phyloP scores from a whole-genome alignment of 768 basidiomycete species.

The Auriscalpium orientale region DNA sequence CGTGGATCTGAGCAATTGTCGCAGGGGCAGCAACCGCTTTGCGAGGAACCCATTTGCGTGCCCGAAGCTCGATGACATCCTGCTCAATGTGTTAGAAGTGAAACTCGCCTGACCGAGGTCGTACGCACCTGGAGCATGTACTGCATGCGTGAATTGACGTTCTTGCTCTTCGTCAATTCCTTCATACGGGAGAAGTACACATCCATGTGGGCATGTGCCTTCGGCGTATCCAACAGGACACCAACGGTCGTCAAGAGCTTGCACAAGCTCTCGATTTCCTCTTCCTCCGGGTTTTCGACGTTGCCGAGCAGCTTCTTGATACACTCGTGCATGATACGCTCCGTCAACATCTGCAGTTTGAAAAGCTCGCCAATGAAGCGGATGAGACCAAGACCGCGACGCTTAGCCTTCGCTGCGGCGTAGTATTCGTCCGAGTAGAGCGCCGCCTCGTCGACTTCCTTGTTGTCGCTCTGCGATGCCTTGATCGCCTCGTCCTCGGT shows the following conservation, averaged over 20 bases:
- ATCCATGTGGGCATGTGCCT: constrained; percentile 81
- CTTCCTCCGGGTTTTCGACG: constrained; percentile 92
- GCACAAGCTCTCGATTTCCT: constrained; percentile 95
- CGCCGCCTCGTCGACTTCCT: constrained; percentile 63
- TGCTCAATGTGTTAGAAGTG: constrained; percentile 24
- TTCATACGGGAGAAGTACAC: constrained; percentile 92
- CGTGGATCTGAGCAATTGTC: constrained; percentile 85
- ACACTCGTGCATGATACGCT: constrained; percentile 98
- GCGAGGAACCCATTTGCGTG: constrained; percentile 72
- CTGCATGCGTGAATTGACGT: constrained; percentile 81
- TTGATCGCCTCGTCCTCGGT: constrained; percentile 77
- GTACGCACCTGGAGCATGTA: constrained; percentile 87
- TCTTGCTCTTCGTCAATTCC: constrained; percentile 64
- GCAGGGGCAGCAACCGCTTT: constrained; percentile 70
- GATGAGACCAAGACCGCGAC: constrained; percentile 93
- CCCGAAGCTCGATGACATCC: constrained; percentile 88
- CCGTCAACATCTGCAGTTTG: constrained; percentile 97
- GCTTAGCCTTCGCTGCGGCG: constrained; percentile 93
- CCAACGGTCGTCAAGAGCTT: constrained; percentile 90
- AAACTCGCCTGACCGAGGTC: not conserved
- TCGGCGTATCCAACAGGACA: constrained; percentile 66
- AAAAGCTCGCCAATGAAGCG: constrained; percentile 98
- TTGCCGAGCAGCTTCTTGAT: constrained; percentile 92
- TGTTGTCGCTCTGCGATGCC: constrained; percentile 17
- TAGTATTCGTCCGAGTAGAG: constrained; percentile 96